phyloP scores from a whole-genome alignment of 495 filamentous ascomycete species.

The Podospora australis region DNA sequence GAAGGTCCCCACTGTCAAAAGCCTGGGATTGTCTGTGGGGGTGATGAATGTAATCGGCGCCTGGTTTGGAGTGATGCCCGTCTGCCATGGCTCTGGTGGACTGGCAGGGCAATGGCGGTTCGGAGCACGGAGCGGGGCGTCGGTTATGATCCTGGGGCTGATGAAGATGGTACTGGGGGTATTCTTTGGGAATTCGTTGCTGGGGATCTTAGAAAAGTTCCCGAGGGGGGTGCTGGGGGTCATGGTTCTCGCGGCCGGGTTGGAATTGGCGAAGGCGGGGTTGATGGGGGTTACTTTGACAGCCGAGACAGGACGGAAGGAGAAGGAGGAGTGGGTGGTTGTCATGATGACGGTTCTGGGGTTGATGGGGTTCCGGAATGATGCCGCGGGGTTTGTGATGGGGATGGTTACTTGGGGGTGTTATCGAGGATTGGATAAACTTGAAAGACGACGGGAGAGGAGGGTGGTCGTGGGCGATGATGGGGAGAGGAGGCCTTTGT shows the following conservation, averaged over 20 bases:
- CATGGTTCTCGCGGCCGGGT: constrained; percentile 81
- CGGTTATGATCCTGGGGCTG: constrained; percentile 69
- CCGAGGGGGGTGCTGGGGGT: constrained; percentile 70
- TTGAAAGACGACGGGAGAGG: background rate
- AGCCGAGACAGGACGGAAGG: constrained; percentile 58
- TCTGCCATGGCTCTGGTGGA: constrained; percentile 89
- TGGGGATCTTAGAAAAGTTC: constrained; percentile 61
- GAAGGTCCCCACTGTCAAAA: constrained; percentile 53
- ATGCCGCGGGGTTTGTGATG: constrained; percentile 76
- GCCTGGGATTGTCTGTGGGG: constrained; percentile 72
- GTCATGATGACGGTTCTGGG: constrained; percentile 83
- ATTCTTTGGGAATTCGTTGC: constrained; percentile 60
- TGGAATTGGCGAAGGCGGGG: constrained; percentile 80
- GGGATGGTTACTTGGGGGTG: constrained; percentile 54
- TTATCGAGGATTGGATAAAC: background rate
- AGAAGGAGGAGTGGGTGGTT: constrained; percentile 67
- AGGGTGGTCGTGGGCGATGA: no score
- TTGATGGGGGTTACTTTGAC: constrained; percentile 15
- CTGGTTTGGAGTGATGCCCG: constrained; percentile 93
- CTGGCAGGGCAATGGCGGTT: constrained; percentile 86
- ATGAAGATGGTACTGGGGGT: constrained; percentile 73
- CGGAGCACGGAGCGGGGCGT: constrained; percentile 79
- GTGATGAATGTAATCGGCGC: constrained; percentile 77
- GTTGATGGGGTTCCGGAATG: constrained; percentile 81
- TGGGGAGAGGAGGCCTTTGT: no score